A percentile compares a stretch with the other conserved stretches of the same genome.
Evolutionary conservation across 2,329 filamentous ascomycete species (phyloP).

Genomic region (Pezicula radicicola): DNA sequence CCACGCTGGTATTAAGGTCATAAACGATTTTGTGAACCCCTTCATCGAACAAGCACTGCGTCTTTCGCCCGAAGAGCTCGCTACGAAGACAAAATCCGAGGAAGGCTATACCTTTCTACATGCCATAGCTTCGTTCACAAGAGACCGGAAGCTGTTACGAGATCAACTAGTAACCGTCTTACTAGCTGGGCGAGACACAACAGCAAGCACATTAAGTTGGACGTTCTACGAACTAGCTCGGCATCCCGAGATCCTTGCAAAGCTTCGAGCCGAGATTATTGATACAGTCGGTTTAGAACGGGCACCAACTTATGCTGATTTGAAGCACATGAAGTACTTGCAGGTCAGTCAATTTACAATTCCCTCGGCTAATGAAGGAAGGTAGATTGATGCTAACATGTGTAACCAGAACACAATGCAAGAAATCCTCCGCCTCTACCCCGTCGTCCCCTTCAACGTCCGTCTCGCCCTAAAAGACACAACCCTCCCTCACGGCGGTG

Average conservation of each 20-base stretch:
- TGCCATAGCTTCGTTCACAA: conserved; percentile 77
- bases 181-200: conserved; percentile 84
- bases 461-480: conserved; percentile 71
- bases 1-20: conserved; percentile 58
- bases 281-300: conserved; percentile 59
- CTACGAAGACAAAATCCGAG: conserved; percentile 69
- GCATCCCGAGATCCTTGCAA: conserved; percentile 63
- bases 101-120: conserved; percentile 81
- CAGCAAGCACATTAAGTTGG: conserved; percentile 78
- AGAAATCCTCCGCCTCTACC: conserved; percentile 76
- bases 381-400: conserved; percentile 1
- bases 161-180: conserved; percentile 83
- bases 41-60: conserved; percentile 74
- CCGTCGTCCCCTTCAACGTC: conserved; percentile 76
- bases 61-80: conserved; percentile 68
- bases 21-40: conserved; percentile 73
- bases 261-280: conserved; percentile 72
- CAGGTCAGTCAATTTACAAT: conserved; percentile 27
- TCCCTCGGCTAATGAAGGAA: background rate
- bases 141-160: conserved; percentile 67
- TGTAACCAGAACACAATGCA: conserved; percentile 60
- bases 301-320: conserved; percentile 70
- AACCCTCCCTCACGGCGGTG: conserved; percentile 69
- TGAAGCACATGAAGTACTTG: conserved; percentile 87
- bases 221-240: conserved; percentile 77